A percentile compares a stretch with the other conserved stretches of the same genome.
phyloP scores from a whole-genome alignment of 139 green algal genomes.

The Coelastrella sp. region DNA sequence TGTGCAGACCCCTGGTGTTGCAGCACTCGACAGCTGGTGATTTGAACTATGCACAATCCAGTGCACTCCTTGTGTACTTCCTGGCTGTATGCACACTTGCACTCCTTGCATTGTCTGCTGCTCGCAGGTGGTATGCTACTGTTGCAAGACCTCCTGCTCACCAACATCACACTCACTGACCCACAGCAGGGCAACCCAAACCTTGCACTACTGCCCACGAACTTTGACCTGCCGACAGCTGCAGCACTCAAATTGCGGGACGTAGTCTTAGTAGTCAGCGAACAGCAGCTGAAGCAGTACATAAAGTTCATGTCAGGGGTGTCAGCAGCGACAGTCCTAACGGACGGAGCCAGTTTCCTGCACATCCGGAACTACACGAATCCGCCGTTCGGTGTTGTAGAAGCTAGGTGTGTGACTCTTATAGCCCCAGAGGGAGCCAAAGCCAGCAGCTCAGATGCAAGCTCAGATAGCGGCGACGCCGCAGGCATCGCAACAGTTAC shows the following conservation, averaged over 20 bases:
- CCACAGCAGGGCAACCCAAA: not conserved
- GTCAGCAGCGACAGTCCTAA: not conserved
- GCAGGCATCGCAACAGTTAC: slow-evolving; percentile 27
- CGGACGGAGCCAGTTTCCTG: slow-evolving; percentile 3
- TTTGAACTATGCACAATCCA: not conserved
- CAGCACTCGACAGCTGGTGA: too few species aligned
- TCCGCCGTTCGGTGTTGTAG: not conserved
- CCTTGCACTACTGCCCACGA: not conserved
- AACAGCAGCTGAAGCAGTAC: not conserved
- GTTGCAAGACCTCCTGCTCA: slow-evolving; percentile 5
- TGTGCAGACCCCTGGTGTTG: too few species aligned
- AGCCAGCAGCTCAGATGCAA: not conserved
- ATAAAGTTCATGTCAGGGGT: not conserved
- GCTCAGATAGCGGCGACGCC: not conserved
- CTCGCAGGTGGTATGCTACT: not conserved
- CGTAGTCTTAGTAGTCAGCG: not conserved
- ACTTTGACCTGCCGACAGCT: not conserved
- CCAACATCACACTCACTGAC: not conserved
- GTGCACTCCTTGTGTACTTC: not conserved
- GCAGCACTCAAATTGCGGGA: not conserved
- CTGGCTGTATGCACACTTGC: not conserved
- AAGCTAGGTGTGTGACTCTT: not conserved
- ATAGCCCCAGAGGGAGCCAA: not conserved
- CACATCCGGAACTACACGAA: not conserved
- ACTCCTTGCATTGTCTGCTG: not conserved